These are phyloP conservation scores for Annulohypoxylon bovei DNA, from an alignment of 495 filamentous ascomycete genomes.

Conservation along the genomic window DNA sequence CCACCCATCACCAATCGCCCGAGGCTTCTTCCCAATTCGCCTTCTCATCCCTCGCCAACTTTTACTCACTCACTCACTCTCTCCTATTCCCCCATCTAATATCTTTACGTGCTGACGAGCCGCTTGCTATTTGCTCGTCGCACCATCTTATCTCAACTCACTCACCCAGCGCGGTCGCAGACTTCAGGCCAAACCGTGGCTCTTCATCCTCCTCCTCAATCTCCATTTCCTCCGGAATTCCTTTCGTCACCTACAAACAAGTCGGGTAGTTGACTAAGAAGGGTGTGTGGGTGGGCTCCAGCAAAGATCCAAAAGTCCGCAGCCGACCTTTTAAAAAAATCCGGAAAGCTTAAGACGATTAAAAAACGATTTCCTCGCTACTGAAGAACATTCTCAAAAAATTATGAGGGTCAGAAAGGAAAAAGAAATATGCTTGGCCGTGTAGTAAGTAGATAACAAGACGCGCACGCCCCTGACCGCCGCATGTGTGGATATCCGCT, in stretches of 20 bases:
- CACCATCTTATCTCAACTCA: not conserved
- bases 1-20: not conserved
- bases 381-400: constrained; percentile 41
- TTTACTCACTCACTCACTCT: not conserved
- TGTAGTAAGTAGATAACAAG: constrained; percentile 20
- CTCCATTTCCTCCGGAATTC: not conserved
- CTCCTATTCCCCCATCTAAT: not conserved
- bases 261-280: not conserved
- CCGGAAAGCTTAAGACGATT: constrained; percentile 30
- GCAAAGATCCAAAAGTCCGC: constrained; percentile 35
- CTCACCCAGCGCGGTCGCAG: constrained; percentile 8
- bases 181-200: constrained; percentile 3
- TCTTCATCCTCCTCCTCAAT: not conserved
- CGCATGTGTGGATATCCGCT: constrained; percentile 25
- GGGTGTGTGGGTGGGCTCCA: constrained; percentile 14
- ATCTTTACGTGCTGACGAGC: constrained; percentile 5
- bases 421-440: constrained; percentile 35
- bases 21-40: constrained; percentile 11
- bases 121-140: constrained; percentile 18
- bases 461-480: constrained; percentile 7
- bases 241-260: constrained; percentile 21
- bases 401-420: constrained; percentile 30
- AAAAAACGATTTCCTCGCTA: constrained; percentile 40
- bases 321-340: constrained; percentile 21
- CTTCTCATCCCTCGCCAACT: not conserved